Percentiles rank a stretch among this genome's conserved stretches.
These are phyloP conservation scores for Didymella lethalis DNA, from an alignment of 2,329 filamentous ascomycete genomes.

Conservation along the genomic window DNA sequence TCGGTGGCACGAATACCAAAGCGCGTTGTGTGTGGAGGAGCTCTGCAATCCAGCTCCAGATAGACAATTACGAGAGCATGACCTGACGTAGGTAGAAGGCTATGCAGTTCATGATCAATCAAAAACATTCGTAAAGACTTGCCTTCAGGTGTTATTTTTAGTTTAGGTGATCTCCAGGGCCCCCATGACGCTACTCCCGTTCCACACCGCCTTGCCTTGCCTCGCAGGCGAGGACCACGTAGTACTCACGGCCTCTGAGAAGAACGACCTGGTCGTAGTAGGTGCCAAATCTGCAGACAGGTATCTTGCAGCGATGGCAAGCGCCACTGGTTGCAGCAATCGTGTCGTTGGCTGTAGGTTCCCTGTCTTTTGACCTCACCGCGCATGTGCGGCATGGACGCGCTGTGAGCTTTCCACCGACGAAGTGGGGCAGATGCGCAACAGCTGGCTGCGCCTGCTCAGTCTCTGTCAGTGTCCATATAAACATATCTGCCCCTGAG, in stretches of 20 bases:
- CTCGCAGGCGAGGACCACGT: neutral
- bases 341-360: neutral
- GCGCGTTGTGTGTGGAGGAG: conserved; percentile 14
- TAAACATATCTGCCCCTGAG: conserved; percentile 17
- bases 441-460: conserved; percentile 30
- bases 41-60: conserved; percentile 9
- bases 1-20: conserved; percentile 6
- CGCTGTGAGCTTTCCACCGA: conserved; percentile 28
- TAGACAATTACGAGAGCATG: conserved; percentile 18
- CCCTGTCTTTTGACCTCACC: neutral
- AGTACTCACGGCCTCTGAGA: neutral
- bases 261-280: neutral
- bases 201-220: conserved; percentile 11
- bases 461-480: conserved; percentile 17
- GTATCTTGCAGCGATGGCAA: neutral
- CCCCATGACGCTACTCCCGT: conserved; percentile 18
- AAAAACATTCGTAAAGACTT: conserved; percentile 10
- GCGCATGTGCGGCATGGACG: conserved; percentile 35
- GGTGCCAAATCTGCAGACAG: neutral
- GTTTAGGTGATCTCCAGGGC: conserved; percentile 27
- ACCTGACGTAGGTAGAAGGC: conserved; percentile 3
- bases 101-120: conserved; percentile 16
- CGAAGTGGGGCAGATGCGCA: conserved; percentile 41
- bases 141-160: conserved; percentile 35
- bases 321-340: neutral